Conservation (phyloP, 23 red algal genomes). For the Cyanidioschyzon merolae region DNA sequence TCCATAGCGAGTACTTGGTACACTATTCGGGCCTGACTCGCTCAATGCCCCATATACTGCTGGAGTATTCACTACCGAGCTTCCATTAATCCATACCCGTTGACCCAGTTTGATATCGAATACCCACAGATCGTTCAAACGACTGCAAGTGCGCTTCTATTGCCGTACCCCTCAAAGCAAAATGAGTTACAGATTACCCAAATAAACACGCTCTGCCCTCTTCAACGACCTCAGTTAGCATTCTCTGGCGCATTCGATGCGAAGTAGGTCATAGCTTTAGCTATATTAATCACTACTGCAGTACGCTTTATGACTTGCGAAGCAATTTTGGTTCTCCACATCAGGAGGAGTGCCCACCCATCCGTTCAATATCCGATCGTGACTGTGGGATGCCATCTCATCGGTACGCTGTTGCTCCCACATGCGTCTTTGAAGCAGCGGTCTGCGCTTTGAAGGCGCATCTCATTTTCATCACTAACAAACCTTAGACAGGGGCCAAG, state of each 20-base stretch:
- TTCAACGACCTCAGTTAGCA: not conserved
- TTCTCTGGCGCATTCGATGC: not conserved
- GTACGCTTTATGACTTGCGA: not conserved
- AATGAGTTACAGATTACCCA: not conserved
- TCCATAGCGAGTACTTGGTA: not conserved
- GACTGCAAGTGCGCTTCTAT: not conserved
- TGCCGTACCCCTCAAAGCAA: not conserved
- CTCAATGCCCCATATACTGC: not conserved
- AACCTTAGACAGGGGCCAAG: too few relatives aligned
- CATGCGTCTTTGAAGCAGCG: too few relatives aligned
- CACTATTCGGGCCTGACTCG: not conserved
- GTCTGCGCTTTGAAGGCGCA: too few relatives aligned
- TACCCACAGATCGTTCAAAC: not conserved
- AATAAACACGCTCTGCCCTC: not conserved
- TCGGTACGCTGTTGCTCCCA: too few relatives aligned
- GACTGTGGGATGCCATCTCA: too few relatives aligned
- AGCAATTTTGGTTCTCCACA: not conserved
- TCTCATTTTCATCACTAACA: too few relatives aligned
- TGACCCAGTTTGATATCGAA: not conserved
- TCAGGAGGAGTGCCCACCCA: not conserved
- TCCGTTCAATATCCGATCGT: not conserved
- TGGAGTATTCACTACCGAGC: not conserved
- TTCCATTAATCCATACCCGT: not conserved
- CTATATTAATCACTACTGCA: too few relatives aligned
- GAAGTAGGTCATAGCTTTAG: too few relatives aligned